Base-by-base conservation (phyloP, 75 land plant genomes). In the Cupressus sempervirens region DNA sequence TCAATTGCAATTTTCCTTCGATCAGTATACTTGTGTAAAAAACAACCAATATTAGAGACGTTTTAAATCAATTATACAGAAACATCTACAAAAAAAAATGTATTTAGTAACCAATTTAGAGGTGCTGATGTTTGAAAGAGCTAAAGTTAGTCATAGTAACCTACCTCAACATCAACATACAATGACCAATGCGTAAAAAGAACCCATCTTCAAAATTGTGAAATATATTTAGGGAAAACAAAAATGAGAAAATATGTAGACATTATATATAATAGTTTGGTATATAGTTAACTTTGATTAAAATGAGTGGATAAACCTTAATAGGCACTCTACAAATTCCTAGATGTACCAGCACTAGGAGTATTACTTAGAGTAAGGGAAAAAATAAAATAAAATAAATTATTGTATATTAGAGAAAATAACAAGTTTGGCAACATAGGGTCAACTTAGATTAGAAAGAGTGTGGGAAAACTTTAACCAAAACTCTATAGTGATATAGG, bases 1-100 rank as follows among this genome's bases (percentile, higher is more conserved):
- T 87, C 89, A 76, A 98, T 87, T 3, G 99, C 97, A 84, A 83
- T 90, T 84, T 89, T 84, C 80, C 89, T 90, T 86, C 99, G 92
- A 81, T 95, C 96, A 54, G 97, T 95, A 86, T 94, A 91, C 91
- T 95, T 96, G 86, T 73, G 83, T 80, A 11, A 45, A 56, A 45
- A 79, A 43, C 48, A 43, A 79, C 81, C 46, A 79, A 79, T 45
- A 18, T n/a, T n/a, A 76, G 20, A 76, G 10, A 7, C n/a, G 40
- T 76, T 76, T 76, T 7, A 76, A 76, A 40, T 6, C 38, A 20
- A 16, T 38, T 13, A 76, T 76, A 38, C n/a, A 9, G 48, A 43
- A 79, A 26, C 8, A 62, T 7, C 67, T 23, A 26, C n/a, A n/a
- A 62, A 29, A 23, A 2, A 62, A 23, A 7, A 23, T 26, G 67